Base-by-base conservation (phyloP, 2,329 filamentous ascomycete genomes). In the Colletotrichum magnum region DNA sequence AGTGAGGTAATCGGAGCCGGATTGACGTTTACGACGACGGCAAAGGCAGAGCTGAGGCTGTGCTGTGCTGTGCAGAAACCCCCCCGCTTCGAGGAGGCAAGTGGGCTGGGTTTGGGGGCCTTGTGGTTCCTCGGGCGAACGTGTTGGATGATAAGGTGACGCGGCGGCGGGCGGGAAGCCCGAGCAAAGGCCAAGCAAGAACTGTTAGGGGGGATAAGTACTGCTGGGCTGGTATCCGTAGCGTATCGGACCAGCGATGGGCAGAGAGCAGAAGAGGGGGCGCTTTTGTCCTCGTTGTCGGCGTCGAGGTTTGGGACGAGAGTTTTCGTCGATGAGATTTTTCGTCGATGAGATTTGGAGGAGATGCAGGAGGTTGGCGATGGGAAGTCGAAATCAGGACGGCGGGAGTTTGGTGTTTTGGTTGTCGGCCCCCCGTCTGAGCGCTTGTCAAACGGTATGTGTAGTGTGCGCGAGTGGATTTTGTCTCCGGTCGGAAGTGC, bases 31-130 rank as follows among this genome's bases (percentile, higher is more conserved):
- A 71, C 60, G 60, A 71, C 58, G 68, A 69, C 68, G 61, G 70
- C 60, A 56, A 64, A 64, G 69, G 69, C 71, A 72, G 65, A 72
- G 65, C 60, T 72, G 71, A 72, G 71, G 71, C 71, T 71, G 65
- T 72, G 71, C 68, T 63, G 64, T 72, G 53, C 64, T 58, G 70
- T 61, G 68, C 64, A 56, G 62, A 69, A 65, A 66, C 21, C 68
- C 68, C 70, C 70, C 70, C 70, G 70, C 70, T 73, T 69, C 60
- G 65, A 66, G n/a, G 36, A 64, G 58, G 64, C 65, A 69, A 71
- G 70, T 72, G 70, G 70, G 70, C 68, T 71, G 67, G 69, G 67
- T 64, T 70, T 69, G 59, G 64, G 69, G 57, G 50, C 61, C 54
- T 64, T 68, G 59, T 51, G 58, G 63, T 62, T 57, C 63, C 51